Evolutionary conservation across 176 grass and related monocot genomes (phyloP), one percentile per base, ranked within the genome.

Genomic region (Echinochloa phyllopogon): DNA sequence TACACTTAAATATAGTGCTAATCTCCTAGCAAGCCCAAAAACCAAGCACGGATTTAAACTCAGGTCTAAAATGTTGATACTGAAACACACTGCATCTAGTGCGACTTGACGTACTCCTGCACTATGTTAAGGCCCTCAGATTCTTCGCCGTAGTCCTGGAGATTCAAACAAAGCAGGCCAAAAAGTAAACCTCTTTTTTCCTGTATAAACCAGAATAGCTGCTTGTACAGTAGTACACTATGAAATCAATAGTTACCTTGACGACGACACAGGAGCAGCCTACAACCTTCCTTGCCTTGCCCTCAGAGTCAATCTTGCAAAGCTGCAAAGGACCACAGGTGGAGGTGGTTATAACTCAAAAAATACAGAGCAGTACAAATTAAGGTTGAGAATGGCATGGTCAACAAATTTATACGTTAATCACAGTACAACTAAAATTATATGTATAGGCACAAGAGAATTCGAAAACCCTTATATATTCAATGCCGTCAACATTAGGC

Each of bases 51-150:
- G 57, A 73, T 49, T 51, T 47, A 21, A 86, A 86, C 59, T 5
- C 3, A 83, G 40, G n/a, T 36, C 17, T 24, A 66, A 65, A 79
- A 83, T 25, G 24, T 33, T 33, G 67, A 58, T 79, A 56, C 43
- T 42, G 8, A 49, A 86, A 58, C 14, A 58, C 21, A 52, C 29
- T 72, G 84, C 25, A 68, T 69, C 87, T 83, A 93, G 61, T 94
- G 92, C 0, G 89, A 90, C 24, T 95, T 95, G 42, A 92, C 93
- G 3, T 95, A 93, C 77, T 98, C 89, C 80, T 93, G 89, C 24
- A 98, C 95, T 79, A 98, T 98, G 87, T 95, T 85, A 67, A 95
- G 90, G 18, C 93, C 95, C 82, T 95, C 91, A 0, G 89, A 98
- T 72, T 98, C 95, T 61, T 95, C 95, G 44, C 95, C 93, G 0